phyloP scores from a whole-genome alignment of 2,329 filamentous ascomycete genomes.

The Colletotrichum australisinense region DNA sequence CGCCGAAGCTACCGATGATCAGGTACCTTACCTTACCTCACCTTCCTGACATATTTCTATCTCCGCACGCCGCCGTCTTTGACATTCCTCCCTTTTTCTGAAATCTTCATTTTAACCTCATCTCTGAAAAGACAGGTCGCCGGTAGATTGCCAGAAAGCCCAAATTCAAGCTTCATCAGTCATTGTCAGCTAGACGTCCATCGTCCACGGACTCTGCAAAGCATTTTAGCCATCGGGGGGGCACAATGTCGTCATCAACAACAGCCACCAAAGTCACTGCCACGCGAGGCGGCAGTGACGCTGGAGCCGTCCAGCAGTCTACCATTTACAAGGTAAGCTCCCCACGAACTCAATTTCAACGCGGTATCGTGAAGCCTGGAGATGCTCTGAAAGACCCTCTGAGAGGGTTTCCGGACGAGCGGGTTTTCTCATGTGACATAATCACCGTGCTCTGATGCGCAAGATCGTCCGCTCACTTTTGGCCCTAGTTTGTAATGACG shows the following conservation, averaged over 20 bases:
- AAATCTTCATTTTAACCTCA: background rate
- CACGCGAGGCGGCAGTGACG: constrained; percentile 24
- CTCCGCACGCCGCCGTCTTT: constrained; percentile 14
- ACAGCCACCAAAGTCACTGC: constrained; percentile 33
- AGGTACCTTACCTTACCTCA: constrained; percentile 21
- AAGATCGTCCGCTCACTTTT: background rate
- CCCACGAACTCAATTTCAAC: background rate
- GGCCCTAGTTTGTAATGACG: constrained; percentile 63
- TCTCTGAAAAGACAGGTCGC: background rate
- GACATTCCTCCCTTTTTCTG: background rate
- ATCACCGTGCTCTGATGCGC: background rate
- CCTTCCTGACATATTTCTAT: constrained; percentile 1
- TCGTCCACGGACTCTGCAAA: background rate
- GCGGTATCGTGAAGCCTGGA: background rate
- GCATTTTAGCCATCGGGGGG: background rate
- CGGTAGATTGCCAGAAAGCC: background rate
- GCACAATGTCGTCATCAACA: constrained; percentile 36
- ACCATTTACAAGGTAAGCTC: constrained; percentile 40
- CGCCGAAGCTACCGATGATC: constrained; percentile 13
- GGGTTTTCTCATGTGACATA: background rate
- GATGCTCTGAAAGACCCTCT: background rate
- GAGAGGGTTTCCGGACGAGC: background rate
- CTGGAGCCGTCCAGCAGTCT: constrained; percentile 32
- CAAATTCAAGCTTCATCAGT: background rate
- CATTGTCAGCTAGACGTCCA: too few relatives aligned